Base-by-base conservation (phyloP, 345 rosid genomes). In the Carallia pectinifolia region DNA sequence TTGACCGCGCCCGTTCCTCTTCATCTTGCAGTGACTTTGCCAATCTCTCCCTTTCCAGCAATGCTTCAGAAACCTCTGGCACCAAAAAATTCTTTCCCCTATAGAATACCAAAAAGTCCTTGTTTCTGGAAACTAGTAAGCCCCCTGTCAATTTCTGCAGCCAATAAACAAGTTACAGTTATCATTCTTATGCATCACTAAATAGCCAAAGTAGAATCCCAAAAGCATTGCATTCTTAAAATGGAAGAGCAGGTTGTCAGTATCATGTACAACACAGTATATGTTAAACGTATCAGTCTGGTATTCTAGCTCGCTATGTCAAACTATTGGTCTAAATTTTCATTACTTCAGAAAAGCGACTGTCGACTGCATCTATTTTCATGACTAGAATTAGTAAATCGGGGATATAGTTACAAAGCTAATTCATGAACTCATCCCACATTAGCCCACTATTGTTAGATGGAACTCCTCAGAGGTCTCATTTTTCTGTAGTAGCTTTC, bases 111-210 rank as follows among this genome's bases (percentile, higher is more conserved):
- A 94, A 82, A 76, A 84, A 91, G 78, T 94, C 94, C 80, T 91
- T 94, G 88, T 86, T 89, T 82, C 96, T 83, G 4, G 95, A 89
- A 33, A 94, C 89, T 64, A 94, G 85, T 70, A 80, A 74, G 37
- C 97, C 96, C 66, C 97, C 97, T 17, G 98, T 93, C 85, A 93
- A 80, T 86, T 80, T 90, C 98, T 90, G 86, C 75, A 75, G 74
- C 74, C 79, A 83, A 69, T 54, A 61, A 77, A 69, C 65, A 61
- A 36, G 68, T 67, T 40, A 23, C 60, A 19, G 63, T 71, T 71
- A 58, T 27, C 18, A 60, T 74, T 67, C 58, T 59, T 64, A 44
- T 37, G 63, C 56, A 44, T 68, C 23, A n/a, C 52, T 52, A 31
- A 60, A 53, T 61, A 10, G 40, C 58, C 50, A 12, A 29, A 56